These are phyloP conservation scores for Nigrospora osmanthi DNA, from an alignment of 2,329 filamentous ascomycete genomes.

Conservation along the genomic window DNA sequence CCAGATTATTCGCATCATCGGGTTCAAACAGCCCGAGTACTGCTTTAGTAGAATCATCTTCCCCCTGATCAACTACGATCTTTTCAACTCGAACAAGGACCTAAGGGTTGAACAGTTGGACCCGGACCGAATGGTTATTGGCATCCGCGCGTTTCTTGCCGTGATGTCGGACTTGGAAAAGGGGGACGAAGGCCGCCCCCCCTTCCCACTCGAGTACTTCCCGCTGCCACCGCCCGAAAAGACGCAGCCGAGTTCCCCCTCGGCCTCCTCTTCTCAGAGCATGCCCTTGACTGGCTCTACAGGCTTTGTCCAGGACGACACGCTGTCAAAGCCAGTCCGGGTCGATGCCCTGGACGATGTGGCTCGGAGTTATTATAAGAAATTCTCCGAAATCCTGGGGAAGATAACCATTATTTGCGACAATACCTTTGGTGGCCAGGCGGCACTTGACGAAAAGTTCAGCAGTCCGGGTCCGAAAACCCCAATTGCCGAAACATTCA, in stretches of 20 bases:
- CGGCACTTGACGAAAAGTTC: slow-evolving; percentile 92
- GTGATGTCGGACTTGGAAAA: slow-evolving; percentile 92
- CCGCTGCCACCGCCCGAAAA: slow-evolving; percentile 31
- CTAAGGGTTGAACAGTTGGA: slow-evolving; percentile 87
- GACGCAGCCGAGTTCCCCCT: slow-evolving; percentile 38
- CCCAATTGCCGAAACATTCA: slow-evolving; percentile 89
- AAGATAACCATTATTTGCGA: slow-evolving; percentile 96
- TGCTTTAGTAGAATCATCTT: slow-evolving; percentile 94
- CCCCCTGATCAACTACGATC: slow-evolving; percentile 83
- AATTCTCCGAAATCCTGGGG: slow-evolving; percentile 90
- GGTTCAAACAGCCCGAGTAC: slow-evolving; percentile 86
- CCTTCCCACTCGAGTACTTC: slow-evolving; percentile 69
- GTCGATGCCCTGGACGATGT: slow-evolving; percentile 61
- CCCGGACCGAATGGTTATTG: slow-evolving; percentile 94
- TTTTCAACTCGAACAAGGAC: slow-evolving; percentile 70
- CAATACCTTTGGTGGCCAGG: slow-evolving; percentile 93
- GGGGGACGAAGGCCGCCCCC: slow-evolving; percentile 66
- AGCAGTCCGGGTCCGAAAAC: slow-evolving; percentile 83
- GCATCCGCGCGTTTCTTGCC: slow-evolving; percentile 85
- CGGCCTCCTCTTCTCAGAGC: slow-evolving; percentile 30
- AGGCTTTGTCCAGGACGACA: slow-evolving; percentile 44
- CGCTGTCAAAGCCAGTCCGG: slow-evolving; percentile 58
- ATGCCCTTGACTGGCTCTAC: slow-evolving; percentile 15
- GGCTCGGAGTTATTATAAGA: slow-evolving; percentile 76
- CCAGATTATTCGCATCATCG: slow-evolving; percentile 89